phyloP scores from a whole-genome alignment of 202 grass and related monocot genomes.

The Panicum virgatum region DNA sequence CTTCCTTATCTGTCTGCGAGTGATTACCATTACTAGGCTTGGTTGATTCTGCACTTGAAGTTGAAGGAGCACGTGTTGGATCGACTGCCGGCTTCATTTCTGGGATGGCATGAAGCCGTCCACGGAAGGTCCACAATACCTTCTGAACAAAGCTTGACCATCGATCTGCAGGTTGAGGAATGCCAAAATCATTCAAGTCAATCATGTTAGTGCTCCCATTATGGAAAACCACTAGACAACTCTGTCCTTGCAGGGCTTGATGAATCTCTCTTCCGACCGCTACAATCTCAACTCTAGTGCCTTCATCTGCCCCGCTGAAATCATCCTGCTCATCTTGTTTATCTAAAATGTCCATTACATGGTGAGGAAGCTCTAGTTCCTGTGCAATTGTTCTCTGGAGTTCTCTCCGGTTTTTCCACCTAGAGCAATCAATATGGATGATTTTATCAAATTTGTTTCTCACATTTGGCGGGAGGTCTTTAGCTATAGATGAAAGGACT shows the following conservation, averaged over 20 bases:
- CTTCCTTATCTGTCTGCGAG: background rate
- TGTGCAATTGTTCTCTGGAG: too few relatives aligned
- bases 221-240: background rate
- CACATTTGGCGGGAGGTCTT: too few relatives aligned
- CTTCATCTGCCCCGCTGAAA: background rate
- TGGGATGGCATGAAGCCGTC: background rate
- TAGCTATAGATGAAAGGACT: too few relatives aligned
- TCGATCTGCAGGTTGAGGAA: background rate
- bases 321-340: too few relatives aligned
- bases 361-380: too few relatives aligned
- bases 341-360: too few relatives aligned
- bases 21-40: background rate
- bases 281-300: background rate
- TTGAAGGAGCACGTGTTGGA: background rate
- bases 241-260: background rate
- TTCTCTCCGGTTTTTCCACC: too few relatives aligned
- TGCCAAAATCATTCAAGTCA: background rate
- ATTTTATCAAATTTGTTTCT: background rate
- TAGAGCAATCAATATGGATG: too few relatives aligned
- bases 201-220: background rate
- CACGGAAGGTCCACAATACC: slow-evolving; percentile 23
- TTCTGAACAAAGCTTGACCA: background rate
- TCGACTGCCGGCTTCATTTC: background rate
- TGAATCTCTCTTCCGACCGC: background rate
- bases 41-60: background rate